Evolutionary conservation across 164 flowering plant species (phyloP), one percentile per base, ranked within the genome.

Genomic region (Chimonanthus praecox): DNA sequence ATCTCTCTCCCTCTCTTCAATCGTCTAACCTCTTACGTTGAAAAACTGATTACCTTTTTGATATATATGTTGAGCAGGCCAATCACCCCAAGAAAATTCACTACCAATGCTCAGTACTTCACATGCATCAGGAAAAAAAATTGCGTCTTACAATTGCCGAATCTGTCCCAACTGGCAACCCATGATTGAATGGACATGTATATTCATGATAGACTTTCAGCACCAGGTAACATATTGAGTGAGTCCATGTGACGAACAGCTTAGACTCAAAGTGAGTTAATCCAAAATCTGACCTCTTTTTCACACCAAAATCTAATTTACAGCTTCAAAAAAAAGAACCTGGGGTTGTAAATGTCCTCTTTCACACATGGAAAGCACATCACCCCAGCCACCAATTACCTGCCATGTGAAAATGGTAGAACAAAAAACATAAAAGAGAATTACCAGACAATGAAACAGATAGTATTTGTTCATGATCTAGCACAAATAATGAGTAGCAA

Each of bases 261-360:
- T 68, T 16, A 68, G 16, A 68, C 15, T 47, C 70, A 68, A 5
- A n/a, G 15, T 48, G 70, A 7, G 43, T 45, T 18, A 18, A 21
- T 51, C 51, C 33, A 20, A n/a, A 62, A 8, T 47, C 13, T 8
- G 7, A 49, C n/a, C 13, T 47, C 6, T n/a, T 75, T 63, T 65
- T 73, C 71, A 74, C 51, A 46, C 16, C 66, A 62, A 49, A 69
- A 67, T 65, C 82, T 88, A 89, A 64, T 87, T 84, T 82, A 85
- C 88, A 84, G 97, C 92, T 87, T 93, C 99, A 77, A 79, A 96
- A 72, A 95, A 89, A 72, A 95, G 94, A 84, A 95, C 94, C 84
- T 95, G 99, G 64, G 99, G 99, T 79, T 96, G 99, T 79, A 93
- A 77, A 77, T 88, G 98, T 58, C 99, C 99, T 82, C 77, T 88